A percentile compares a stretch with the other conserved stretches of the same genome.
phyloP scores from a whole-genome alignment of 2,329 filamentous ascomycete genomes.

The Fusarium mundagurra region DNA sequence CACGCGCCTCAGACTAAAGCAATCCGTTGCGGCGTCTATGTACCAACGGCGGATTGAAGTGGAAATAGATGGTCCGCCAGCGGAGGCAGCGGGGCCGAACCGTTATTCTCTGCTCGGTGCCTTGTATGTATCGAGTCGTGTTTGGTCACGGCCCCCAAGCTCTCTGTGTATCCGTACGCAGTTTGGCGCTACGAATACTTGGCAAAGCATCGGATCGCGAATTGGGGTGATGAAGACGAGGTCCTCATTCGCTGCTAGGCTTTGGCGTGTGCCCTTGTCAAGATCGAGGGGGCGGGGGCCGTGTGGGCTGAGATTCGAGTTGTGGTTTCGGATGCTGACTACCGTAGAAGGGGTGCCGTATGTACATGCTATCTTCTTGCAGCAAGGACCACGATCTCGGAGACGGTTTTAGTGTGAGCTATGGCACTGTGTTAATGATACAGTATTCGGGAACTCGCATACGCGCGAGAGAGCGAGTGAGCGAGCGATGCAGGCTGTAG shows the following conservation, averaged over 20 bases:
- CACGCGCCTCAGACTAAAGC: constrained; percentile 3
- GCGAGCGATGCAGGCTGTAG: not conserved
- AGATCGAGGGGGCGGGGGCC: constrained; percentile 36
- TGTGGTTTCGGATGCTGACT: constrained; percentile 39
- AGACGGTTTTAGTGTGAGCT: constrained; percentile 10
- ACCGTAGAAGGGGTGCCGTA: constrained; percentile 28
- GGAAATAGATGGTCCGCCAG: constrained; percentile 34
- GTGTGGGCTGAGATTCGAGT: constrained; percentile 45
- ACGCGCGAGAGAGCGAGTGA: not conserved
- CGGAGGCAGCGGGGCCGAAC: constrained; percentile 37
- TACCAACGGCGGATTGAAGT: constrained; percentile 33
- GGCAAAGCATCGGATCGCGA: not conserved
- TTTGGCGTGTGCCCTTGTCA: constrained; percentile 34
- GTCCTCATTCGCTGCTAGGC: constrained; percentile 23
- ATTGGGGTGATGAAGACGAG: constrained; percentile 13
- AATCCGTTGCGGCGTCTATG: constrained; percentile 13
- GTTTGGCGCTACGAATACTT: constrained; percentile 5
- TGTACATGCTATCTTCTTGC: not conserved
- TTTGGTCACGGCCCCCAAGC: not conserved
- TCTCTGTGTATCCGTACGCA: not conserved
- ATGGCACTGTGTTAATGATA: constrained; percentile 9
- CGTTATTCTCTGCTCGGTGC: constrained; percentile 3
- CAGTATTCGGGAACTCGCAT: not conserved
- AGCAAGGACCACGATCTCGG: constrained; percentile 23
- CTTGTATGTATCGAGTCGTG: not conserved